Percentiles rank a stretch among this genome's conserved stretches.
These are phyloP conservation scores for Clarkia xantiana DNA, from an alignment of 345 rosid species.

Conservation along the genomic window DNA sequence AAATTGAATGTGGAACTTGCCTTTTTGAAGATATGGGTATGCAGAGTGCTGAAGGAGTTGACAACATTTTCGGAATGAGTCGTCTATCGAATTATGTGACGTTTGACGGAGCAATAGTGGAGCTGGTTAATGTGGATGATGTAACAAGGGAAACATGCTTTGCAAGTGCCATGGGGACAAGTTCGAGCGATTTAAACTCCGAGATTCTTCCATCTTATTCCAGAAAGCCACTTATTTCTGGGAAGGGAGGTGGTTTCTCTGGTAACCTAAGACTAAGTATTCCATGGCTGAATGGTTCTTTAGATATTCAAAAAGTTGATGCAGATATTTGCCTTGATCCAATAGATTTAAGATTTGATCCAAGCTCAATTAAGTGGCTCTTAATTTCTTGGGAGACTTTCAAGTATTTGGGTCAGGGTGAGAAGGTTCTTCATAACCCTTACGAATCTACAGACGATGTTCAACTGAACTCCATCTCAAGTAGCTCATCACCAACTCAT, in stretches of 20 bases:
- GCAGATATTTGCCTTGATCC: slow-evolving; percentile 68
- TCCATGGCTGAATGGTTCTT: slow-evolving; percentile 89
- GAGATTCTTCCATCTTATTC: slow-evolving; percentile 14
- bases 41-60: slow-evolving; percentile 18
- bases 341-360: slow-evolving; percentile 57
- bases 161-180: slow-evolving; percentile 11
- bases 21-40: slow-evolving; percentile 39
- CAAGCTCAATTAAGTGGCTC: slow-evolving; percentile 57
- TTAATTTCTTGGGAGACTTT: slow-evolving; percentile 39
- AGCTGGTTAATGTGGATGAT: slow-evolving; percentile 51
- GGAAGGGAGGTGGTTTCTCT: slow-evolving; percentile 61
- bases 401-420: slow-evolving; percentile 21
- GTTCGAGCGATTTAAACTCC: slow-evolving; percentile 12
- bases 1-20: slow-evolving; percentile 62
- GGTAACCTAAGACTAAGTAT: slow-evolving; percentile 74
- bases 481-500: slow-evolving; percentile 18
- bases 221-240: slow-evolving; percentile 40
- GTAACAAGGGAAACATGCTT: slow-evolving; percentile 16
- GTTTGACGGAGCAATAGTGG: slow-evolving; percentile 67
- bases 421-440: slow-evolving; percentile 5
- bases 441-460: slow-evolving; percentile 26
- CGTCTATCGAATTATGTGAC: slow-evolving; percentile 56
- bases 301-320: slow-evolving; percentile 80
- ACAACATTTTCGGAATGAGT: slow-evolving; percentile 56
- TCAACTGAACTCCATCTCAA: slow-evolving; percentile 27